Percentiles rank a stretch among this genome's conserved stretches.
These are phyloP conservation scores for Trichoderma semiorbis DNA, from an alignment of 2,329 filamentous ascomycete species.

Conservation along the genomic window DNA sequence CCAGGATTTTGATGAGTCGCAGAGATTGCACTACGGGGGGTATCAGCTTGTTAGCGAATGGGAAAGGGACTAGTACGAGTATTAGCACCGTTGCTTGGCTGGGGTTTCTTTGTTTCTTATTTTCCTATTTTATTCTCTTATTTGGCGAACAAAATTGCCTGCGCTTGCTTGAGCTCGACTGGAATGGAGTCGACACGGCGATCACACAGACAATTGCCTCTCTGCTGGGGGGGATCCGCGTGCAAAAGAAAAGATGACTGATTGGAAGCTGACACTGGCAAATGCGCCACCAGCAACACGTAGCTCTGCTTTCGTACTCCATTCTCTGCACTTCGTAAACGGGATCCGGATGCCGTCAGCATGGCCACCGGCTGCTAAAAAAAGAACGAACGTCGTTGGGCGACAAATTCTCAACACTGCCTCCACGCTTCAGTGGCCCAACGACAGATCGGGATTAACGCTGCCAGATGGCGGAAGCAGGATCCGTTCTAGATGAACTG, in stretches of 20 bases:
- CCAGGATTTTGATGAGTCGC: slow-evolving; percentile 14
- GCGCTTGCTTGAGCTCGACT: slow-evolving; percentile 3
- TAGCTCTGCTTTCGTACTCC: not conserved
- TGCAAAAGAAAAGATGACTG: not conserved
- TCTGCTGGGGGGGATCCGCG: not conserved
- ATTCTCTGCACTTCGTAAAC: not conserved
- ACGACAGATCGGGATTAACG: not conserved
- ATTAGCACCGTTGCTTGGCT: not conserved
- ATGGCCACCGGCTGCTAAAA: slow-evolving; percentile 5
- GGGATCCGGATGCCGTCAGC: slow-evolving; percentile 6
- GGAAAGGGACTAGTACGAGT: not conserved
- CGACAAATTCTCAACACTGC: not conserved
- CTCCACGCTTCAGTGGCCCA: not conserved
- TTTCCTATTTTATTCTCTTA: not conserved
- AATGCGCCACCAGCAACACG: not conserved
- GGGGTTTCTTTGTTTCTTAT: not conserved
- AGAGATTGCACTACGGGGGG: slow-evolving; percentile 15
- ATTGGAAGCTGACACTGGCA: slow-evolving; percentile 1
- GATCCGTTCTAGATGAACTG: not conserved
- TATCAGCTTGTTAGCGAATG: not conserved
- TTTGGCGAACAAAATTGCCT: not conserved
- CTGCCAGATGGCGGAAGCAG: not conserved
- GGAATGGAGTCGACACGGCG: not conserved
- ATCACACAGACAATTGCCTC: not conserved
- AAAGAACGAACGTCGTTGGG: not conserved